Percentiles rank a stretch among this genome's conserved stretches.
These are phyloP conservation scores for Thymus mandschuricus DNA, from an alignment of 257 asterid species.

Conservation along the genomic window DNA sequence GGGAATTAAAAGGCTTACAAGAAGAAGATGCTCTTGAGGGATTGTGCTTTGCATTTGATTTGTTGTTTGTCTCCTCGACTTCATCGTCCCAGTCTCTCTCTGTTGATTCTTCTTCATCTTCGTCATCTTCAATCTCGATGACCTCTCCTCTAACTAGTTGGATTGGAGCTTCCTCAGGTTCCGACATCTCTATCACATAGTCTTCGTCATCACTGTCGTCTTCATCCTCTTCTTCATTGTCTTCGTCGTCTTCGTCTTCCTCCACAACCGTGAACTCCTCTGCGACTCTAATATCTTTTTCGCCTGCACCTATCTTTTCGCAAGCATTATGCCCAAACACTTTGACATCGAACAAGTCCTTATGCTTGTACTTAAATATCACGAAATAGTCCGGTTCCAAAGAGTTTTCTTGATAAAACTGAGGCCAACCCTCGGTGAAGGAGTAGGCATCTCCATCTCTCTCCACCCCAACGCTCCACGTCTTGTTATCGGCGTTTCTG, in stretches of 20 bases:
- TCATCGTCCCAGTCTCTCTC: not conserved
- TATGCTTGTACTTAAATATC: conserved; percentile 16
- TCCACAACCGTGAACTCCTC: not conserved
- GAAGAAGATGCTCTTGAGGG: not conserved
- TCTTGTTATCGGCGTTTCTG: no score
- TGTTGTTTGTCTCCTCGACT: not conserved
- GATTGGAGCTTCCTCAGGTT: not conserved
- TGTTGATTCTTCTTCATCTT: not conserved
- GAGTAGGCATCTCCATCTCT: not conserved
- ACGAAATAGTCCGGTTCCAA: conserved; percentile 1
- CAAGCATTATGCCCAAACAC: conserved; percentile 16
- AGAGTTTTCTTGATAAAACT: conserved; percentile 23
- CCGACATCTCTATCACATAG: not conserved
- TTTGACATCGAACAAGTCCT: conserved; percentile 19
- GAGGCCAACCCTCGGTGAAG: conserved; percentile 37
- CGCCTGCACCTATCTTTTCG: conserved; percentile 11
- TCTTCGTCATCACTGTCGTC: no score
- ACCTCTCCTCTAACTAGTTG: not conserved
- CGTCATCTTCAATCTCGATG: not conserved
- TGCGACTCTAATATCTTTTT: not conserved
- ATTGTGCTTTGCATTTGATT: not conserved
- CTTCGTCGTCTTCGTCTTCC: not conserved
- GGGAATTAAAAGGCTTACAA: not conserved
- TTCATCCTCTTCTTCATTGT: not conserved
- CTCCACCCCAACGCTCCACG: no score